phyloP scores from a whole-genome alignment of 352 stramenopile genomes.

The Hyaloperonospora brassicae region DNA sequence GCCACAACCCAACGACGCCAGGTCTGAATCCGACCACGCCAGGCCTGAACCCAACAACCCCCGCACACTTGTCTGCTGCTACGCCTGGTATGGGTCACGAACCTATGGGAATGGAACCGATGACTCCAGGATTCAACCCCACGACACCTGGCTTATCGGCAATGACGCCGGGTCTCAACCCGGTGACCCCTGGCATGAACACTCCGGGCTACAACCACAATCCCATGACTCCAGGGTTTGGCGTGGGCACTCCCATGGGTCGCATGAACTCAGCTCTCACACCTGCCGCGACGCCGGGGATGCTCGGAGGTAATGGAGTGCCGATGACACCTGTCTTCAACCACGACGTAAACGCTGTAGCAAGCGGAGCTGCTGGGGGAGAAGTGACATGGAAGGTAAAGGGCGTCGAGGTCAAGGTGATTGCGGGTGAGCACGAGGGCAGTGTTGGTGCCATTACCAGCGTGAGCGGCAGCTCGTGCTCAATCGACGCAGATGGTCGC shows the following conservation, averaged over 20 bases:
- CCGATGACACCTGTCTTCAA: conserved; percentile 76
- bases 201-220: conserved; percentile 82
- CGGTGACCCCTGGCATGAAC: conserved; percentile 72
- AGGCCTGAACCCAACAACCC: conserved; percentile 65
- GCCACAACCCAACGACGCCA: conserved; percentile 71
- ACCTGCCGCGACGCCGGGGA: conserved; percentile 62
- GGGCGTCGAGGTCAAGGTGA: conserved; percentile 76
- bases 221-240: conserved; percentile 80
- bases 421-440: conserved; percentile 52
- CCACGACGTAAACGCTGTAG: conserved; percentile 37
- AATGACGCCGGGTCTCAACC: conserved; percentile 77
- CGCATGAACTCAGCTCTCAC: conserved; percentile 61
- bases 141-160: conserved; percentile 69
- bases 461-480: conserved; percentile 61
- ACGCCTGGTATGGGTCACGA: conserved; percentile 66
- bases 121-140: conserved; percentile 84
- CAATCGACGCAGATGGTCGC: conserved; percentile 73
- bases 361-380: conserved; percentile 31
- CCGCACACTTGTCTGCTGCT: conserved; percentile 57
- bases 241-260: conserved; percentile 68
- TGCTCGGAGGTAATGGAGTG: conserved; percentile 51
- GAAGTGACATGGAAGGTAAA: conserved; percentile 87
- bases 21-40: conserved; percentile 76
- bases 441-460: conserved; percentile 71
- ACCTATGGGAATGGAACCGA: conserved; percentile 73